phyloP scores from a whole-genome alignment of 352 stramenopile species.

The Globisporangium canariense region DNA sequence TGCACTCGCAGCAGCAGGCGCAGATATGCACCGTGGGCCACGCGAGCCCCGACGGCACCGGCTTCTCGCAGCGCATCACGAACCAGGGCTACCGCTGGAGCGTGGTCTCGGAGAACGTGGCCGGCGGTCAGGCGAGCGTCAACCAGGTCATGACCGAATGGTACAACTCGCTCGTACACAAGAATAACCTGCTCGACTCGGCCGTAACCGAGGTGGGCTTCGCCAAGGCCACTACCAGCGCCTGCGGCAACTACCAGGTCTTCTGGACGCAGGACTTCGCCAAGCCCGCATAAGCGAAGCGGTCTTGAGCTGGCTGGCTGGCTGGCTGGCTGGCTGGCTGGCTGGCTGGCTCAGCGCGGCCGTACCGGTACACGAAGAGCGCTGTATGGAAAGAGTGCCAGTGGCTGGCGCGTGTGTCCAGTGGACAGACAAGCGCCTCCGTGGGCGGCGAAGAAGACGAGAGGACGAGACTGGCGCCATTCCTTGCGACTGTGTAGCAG shows the following conservation, averaged over 20 bases:
- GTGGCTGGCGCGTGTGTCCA: neutral
- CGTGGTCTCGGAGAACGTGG: slow-evolving; percentile 43
- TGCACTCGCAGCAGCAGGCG: slow-evolving; percentile 45
- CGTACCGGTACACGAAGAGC: neutral
- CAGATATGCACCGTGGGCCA: slow-evolving; percentile 36
- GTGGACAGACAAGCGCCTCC: neutral
- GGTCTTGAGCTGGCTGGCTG: neutral
- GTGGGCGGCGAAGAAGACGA: neutral
- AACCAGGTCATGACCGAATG: slow-evolving; percentile 38
- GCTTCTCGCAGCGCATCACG: slow-evolving; percentile 35
- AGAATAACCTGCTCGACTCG: slow-evolving; percentile 38
- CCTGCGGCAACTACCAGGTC: slow-evolving; percentile 10
- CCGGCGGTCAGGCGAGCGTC: slow-evolving; percentile 32
- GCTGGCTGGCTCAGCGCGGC: neutral
- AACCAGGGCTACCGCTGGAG: slow-evolving; percentile 39
- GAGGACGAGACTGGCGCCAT: neutral
- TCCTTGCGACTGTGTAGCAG: neutral
- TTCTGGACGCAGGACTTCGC: slow-evolving; percentile 24
- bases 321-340: neutral
- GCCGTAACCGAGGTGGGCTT: slow-evolving; percentile 13
- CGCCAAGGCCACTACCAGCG: slow-evolving; percentile 9
- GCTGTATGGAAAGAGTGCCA: neutral
- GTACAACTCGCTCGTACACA: slow-evolving; percentile 38
- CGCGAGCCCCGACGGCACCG: slow-evolving; percentile 34
- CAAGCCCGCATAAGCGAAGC: neutral